Percentiles rank a stretch among this genome's conserved stretches.
Conservation (phyloP, 176 grass and related monocot species). For the Microstegium vimineum region DNA sequence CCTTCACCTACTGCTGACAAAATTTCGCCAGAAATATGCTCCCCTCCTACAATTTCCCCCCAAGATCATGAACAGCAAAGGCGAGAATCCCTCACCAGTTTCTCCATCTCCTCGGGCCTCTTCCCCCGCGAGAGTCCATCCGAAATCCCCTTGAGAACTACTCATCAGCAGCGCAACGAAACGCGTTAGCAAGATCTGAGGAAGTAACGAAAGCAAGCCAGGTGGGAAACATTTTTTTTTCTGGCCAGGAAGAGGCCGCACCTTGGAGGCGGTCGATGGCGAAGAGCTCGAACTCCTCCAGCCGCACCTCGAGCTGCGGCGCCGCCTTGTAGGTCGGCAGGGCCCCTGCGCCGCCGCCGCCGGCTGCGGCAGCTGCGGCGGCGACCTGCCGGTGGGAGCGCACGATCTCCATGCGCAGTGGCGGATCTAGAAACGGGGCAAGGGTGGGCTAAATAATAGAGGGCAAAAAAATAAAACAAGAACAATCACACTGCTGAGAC, state of each 20-base stretch:
- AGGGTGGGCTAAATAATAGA: too few species aligned
- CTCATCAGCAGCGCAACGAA: constrained; percentile 5
- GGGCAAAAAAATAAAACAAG: too few species aligned
- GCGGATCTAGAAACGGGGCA: too few species aligned
- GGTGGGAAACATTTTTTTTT: background rate
- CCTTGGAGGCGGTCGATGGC: constrained; percentile 92
- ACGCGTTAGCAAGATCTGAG: background rate
- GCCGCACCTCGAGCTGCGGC: constrained; percentile 74
- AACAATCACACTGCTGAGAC: too few species aligned
- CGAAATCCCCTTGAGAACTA: constrained; percentile 86
- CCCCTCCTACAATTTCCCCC: too few species aligned
- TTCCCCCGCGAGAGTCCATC: constrained; percentile 84
- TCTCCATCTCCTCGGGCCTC: constrained; percentile 90
- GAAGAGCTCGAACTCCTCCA: constrained; percentile 93
- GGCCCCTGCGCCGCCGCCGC: background rate
- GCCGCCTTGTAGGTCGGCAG: constrained; percentile 74
- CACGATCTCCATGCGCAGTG: constrained; percentile 71
- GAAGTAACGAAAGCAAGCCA: background rate
- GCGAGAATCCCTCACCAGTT: constrained; percentile 45
- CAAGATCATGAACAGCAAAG: background rate
- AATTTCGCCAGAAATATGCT: background rate
- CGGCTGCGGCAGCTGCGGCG: background rate
- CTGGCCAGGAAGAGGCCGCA: constrained; percentile 1
- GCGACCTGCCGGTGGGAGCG: constrained; percentile 64
- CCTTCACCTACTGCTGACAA: background rate